These are phyloP conservation scores for Emmonsia crescens DNA, from an alignment of 2,329 filamentous ascomycete genomes.

Conservation along the genomic window DNA sequence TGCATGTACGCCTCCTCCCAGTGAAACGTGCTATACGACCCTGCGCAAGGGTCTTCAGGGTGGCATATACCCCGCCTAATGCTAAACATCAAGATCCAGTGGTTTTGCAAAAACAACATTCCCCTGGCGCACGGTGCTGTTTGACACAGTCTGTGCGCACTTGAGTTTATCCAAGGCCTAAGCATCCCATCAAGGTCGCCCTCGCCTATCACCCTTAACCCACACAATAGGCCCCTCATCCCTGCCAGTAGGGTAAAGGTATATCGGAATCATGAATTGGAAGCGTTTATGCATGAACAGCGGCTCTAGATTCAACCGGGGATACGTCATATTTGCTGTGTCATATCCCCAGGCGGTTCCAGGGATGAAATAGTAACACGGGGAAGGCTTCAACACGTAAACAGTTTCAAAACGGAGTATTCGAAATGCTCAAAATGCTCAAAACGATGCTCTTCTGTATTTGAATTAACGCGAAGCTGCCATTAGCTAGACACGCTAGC, in stretches of 20 bases:
- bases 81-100: not conserved
- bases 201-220: no score
- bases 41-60: not conserved
- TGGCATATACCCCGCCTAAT: not conserved
- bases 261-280: not conserved
- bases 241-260: not conserved
- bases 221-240: not conserved
- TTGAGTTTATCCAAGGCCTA: not conserved
- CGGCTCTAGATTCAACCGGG: not conserved
- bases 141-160: not conserved
- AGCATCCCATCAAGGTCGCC: not conserved
- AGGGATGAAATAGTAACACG: not conserved
- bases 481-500: not conserved
- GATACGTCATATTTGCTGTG: not conserved
- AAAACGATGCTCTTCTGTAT: not conserved
- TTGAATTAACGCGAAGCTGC: not conserved
- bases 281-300: not conserved
- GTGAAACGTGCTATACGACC: not conserved
- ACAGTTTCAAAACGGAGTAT: not conserved
- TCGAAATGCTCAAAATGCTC: not conserved
- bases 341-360: not conserved
- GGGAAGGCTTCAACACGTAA: not conserved
- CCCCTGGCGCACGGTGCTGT: not conserved
- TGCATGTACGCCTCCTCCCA: not conserved
- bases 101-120: not conserved